Percentiles rank a stretch among this genome's conserved stretches.
These are phyloP conservation scores for Mollisia scopiformis DNA, from an alignment of 2,329 filamentous ascomycete genomes.

Conservation along the genomic window DNA sequence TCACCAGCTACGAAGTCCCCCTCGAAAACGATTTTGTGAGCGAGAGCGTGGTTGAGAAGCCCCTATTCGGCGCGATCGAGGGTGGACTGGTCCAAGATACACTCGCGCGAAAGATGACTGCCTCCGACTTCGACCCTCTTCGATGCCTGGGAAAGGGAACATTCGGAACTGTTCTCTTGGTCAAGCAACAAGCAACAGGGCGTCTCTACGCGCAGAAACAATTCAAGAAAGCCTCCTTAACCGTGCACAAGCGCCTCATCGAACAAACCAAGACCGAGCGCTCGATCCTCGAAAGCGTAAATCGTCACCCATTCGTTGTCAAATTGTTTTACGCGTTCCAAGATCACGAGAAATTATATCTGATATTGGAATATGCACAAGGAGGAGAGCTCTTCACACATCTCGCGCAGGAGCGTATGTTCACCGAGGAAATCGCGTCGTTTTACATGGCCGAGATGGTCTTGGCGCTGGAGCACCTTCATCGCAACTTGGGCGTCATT, in stretches of 20 bases:
- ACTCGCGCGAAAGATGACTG: slow-evolving; percentile 77
- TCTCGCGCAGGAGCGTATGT: slow-evolving; percentile 92
- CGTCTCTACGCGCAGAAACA: slow-evolving; percentile 97
- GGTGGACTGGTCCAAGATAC: slow-evolving; percentile 54
- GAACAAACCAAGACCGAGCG: slow-evolving; percentile 98
- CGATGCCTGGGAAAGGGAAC: slow-evolving; percentile 95
- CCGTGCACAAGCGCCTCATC: slow-evolving; percentile 92
- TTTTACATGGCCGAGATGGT: slow-evolving; percentile 99
- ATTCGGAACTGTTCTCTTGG: slow-evolving; percentile 91
- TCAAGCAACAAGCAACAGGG: slow-evolving; percentile 86
- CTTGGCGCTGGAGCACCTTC: slow-evolving; percentile 88
- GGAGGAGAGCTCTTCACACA: slow-evolving; percentile 98
- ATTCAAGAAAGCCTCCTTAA: slow-evolving; percentile 94
- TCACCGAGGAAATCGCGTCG: slow-evolving; percentile 82
- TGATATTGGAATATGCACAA: slow-evolving; percentile 96
- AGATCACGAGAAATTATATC: slow-evolving; percentile 94
- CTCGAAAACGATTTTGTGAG: slow-evolving; percentile 86
- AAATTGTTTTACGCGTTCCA: slow-evolving; percentile 99
- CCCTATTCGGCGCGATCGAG: slow-evolving; percentile 49
- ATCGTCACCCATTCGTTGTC: slow-evolving; percentile 95
- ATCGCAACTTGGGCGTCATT: slow-evolving; percentile 88
- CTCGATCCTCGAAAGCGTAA: slow-evolving; percentile 92
- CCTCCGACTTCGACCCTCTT: slow-evolving; percentile 86
- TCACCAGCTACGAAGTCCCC: slow-evolving; percentile 82
- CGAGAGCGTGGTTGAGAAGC: slow-evolving; percentile 51